phyloP scores from a whole-genome alignment of 177 flowering plant genomes.

The Telopea speciosissima region DNA sequence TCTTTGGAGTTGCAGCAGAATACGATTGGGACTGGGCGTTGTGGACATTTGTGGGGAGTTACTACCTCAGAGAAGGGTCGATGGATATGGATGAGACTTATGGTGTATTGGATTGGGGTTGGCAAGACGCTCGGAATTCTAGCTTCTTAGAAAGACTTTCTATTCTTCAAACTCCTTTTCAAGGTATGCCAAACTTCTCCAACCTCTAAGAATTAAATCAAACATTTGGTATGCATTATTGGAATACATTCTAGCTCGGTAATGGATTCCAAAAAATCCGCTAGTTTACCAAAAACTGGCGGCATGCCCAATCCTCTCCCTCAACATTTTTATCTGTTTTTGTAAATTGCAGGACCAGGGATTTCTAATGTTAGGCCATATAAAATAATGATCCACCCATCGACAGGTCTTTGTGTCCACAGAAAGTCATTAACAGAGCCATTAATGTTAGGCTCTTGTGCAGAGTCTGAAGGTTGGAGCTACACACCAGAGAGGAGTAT shows the following conservation, averaged over 20 bases:
- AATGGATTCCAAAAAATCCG: too few species aligned
- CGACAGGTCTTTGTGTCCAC: conserved; percentile 61
- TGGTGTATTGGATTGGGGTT: conserved; percentile 50
- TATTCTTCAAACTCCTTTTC: conserved; percentile 21
- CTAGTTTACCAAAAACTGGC: too few species aligned
- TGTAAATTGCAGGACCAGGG: conserved; percentile 61
- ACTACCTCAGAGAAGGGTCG: conserved; percentile 57
- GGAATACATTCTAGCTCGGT: too few species aligned
- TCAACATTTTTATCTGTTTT: background rate
- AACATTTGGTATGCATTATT: too few species aligned
- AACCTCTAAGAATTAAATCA: too few species aligned
- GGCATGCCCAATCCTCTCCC: too few species aligned
- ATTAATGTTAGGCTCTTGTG: conserved; percentile 60
- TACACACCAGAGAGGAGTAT: conserved; percentile 44
- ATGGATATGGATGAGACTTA: conserved; percentile 54
- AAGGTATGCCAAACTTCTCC: background rate
- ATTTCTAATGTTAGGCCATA: conserved; percentile 27
- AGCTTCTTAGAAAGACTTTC: conserved; percentile 47
- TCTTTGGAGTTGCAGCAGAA: conserved; percentile 64
- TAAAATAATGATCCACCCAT: conserved; percentile 63
- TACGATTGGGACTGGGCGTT: conserved; percentile 74
- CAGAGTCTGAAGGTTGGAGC: conserved; percentile 54
- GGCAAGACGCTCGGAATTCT: conserved; percentile 46
- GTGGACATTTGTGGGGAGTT: conserved; percentile 80
- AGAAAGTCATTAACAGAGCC: conserved; percentile 34